Percentiles rank a stretch among this genome's conserved stretches.
Evolutionary conservation across 768 basidiomycete genomes (phyloP).

Genomic region (Pulveroboletus sp.): DNA sequence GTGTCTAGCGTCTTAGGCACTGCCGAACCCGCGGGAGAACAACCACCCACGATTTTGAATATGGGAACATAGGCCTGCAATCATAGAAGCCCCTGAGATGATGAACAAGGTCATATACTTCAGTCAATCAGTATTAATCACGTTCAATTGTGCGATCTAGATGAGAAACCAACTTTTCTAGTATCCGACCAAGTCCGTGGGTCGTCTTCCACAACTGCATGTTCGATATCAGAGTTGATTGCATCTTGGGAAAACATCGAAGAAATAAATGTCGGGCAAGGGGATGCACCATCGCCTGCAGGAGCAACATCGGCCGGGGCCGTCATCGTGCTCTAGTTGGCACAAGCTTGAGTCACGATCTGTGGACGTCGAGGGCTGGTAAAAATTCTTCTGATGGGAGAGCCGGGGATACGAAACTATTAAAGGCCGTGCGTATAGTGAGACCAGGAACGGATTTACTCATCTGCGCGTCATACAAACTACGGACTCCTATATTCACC

Average conservation of each 20-base stretch:
- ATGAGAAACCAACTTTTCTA: conserved; percentile 45
- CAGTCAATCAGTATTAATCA: neutral
- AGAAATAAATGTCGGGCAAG: neutral
- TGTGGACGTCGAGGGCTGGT: neutral
- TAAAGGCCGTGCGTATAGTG: neutral
- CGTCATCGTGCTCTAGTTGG: neutral
- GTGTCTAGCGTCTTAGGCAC: neutral
- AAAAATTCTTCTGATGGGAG: neutral
- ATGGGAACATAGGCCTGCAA: conserved; percentile 13
- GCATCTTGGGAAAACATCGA: neutral
- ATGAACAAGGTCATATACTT: conserved; percentile 20
- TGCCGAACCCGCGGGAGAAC: neutral
- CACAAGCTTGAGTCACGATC: conserved; percentile 7
- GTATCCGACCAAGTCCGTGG: conserved; percentile 55
- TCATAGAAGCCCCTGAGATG: conserved; percentile 28
- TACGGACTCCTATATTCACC: no score
- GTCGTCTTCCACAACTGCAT: conserved; percentile 49
- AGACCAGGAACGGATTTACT: no score
- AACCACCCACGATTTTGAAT: conserved; percentile 14
- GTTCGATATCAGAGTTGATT: conserved; percentile 33
- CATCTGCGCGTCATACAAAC: no score
- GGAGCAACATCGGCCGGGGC: neutral
- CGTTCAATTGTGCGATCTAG: neutral
- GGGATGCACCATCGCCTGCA: neutral
- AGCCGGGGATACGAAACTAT: neutral